Evolutionary conservation across 352 stramenopile species (phyloP).

Genomic region (Albugo laibachii): DNA sequence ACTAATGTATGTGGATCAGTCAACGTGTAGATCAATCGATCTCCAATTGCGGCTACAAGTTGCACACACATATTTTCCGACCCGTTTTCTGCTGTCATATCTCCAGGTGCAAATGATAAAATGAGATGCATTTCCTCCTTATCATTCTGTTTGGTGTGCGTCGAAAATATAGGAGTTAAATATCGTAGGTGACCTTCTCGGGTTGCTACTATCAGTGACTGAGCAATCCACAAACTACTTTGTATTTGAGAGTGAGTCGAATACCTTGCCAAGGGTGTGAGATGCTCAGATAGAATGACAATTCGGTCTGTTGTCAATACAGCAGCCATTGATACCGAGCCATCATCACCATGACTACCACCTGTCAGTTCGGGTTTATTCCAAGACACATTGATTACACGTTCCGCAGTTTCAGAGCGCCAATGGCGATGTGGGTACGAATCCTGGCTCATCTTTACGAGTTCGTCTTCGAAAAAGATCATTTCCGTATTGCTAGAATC

Average conservation of each 20-base stretch:
- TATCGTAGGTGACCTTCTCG: conserved; percentile 25
- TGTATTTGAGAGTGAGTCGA: conserved; percentile 19
- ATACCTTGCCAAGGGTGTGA: conserved; percentile 13
- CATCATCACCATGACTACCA: background rate
- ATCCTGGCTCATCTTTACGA: no score
- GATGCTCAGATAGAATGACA: conserved; percentile 22
- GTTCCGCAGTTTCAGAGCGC: conserved; percentile 17
- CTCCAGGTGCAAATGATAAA: background rate
- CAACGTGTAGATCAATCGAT: conserved; percentile 34
- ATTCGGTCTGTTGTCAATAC: conserved; percentile 35
- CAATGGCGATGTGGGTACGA: conserved; percentile 4
- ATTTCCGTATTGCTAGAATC: no score
- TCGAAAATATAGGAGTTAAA: conserved; percentile 15
- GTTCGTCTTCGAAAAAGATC: no score
- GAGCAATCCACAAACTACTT: conserved; percentile 45
- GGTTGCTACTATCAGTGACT: conserved; percentile 42
- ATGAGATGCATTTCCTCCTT: background rate
- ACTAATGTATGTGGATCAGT: conserved; percentile 18
- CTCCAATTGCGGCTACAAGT: conserved; percentile 22
- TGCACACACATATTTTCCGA: background rate
- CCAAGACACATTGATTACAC: conserved; percentile 28
- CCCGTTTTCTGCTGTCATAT: background rate
- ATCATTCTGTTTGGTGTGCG: background rate
- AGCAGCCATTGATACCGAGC: conserved; percentile 10
- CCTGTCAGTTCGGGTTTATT: conserved; percentile 13